Percentiles rank a stretch among this genome's conserved stretches.
Conservation (phyloP, 352 stramenopile genomes). For the Phytophthora pinifolia region DNA sequence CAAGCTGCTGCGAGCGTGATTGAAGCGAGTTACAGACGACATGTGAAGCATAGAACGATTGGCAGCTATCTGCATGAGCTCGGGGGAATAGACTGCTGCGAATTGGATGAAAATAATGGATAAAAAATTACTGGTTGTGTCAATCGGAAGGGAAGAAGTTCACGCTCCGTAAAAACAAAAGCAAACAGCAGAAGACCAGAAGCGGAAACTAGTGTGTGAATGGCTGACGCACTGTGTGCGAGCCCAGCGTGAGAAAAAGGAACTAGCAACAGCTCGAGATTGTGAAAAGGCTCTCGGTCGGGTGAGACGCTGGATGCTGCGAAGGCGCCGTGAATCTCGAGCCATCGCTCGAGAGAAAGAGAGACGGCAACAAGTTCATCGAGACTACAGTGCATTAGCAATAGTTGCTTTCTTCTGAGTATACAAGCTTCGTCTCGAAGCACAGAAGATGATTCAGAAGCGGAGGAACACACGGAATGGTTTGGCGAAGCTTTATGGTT, state of each 20-base stretch:
- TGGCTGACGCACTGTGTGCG: slow-evolving; percentile 10
- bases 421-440: slow-evolving; percentile 1
- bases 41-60: slow-evolving; percentile 23
- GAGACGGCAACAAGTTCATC: slow-evolving; percentile 6
- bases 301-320: slow-evolving; percentile 15
- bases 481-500: slow-evolving; percentile 1
- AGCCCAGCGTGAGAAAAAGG: slow-evolving; percentile 2
- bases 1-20: slow-evolving; percentile 18
- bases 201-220: slow-evolving; percentile 1
- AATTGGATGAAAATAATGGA: no score
- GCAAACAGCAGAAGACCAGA: slow-evolving; percentile 3
- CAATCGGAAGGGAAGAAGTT: slow-evolving; percentile 21
- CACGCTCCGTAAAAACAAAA: slow-evolving; percentile 11
- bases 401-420: slow-evolving; percentile 12
- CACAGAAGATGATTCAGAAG: slow-evolving; percentile 1
- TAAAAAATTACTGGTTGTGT: no score
- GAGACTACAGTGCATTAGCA: not conserved
- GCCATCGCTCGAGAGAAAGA: slow-evolving; percentile 1
- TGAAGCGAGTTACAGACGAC: slow-evolving; percentile 15
- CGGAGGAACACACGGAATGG: slow-evolving; percentile 4
- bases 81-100: slow-evolving; percentile 13
- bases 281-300: slow-evolving; percentile 13
- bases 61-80: slow-evolving; percentile 19
- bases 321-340: slow-evolving; percentile 14
- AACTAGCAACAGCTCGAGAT: slow-evolving; percentile 1